Conservation (phyloP, 1,284 basidiomycete species). For the Tilletia indica region DNA sequence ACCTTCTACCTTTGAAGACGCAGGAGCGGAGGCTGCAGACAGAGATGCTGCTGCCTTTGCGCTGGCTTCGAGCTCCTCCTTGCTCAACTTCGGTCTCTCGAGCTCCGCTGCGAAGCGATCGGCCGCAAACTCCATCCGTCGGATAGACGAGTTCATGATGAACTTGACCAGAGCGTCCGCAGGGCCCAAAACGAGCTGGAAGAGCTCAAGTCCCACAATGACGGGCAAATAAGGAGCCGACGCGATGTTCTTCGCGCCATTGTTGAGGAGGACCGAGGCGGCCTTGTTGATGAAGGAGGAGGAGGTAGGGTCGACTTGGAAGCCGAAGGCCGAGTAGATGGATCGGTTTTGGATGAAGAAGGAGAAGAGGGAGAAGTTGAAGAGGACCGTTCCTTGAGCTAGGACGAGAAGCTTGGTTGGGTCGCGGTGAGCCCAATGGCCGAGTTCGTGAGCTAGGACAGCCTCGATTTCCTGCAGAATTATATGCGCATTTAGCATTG, state of each 20-base stretch:
- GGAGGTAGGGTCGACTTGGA: conserved; percentile 57
- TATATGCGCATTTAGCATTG: no score
- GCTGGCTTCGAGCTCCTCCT: conserved; percentile 33
- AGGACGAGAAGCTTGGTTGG: conserved; percentile 82
- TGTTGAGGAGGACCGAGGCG: conserved; percentile 23
- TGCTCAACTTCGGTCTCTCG: conserved; percentile 34
- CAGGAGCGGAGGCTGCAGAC: conserved; percentile 5
- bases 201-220: conserved; percentile 51
- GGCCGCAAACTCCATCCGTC: conserved; percentile 51
- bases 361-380: conserved; percentile 82
- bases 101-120: conserved; percentile 41
- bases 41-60: conserved; percentile 25
- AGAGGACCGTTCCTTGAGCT: conserved; percentile 80
- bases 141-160: conserved; percentile 42
- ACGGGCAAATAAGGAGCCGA: conserved; percentile 44
- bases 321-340: conserved; percentile 82
- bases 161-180: conserved; percentile 50
- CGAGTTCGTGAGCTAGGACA: conserved; percentile 77
- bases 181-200: conserved; percentile 51
- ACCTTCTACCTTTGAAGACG: not conserved
- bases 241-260: conserved; percentile 21
- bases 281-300: not conserved
- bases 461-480: conserved; percentile 47
- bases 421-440: conserved; percentile 69
- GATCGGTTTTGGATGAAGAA: conserved; percentile 79